Evolutionary conservation across 1,284 basidiomycete genomes (phyloP), one percentile per base, ranked within the genome.

Genomic region (Cystobasidium pallidum): DNA sequence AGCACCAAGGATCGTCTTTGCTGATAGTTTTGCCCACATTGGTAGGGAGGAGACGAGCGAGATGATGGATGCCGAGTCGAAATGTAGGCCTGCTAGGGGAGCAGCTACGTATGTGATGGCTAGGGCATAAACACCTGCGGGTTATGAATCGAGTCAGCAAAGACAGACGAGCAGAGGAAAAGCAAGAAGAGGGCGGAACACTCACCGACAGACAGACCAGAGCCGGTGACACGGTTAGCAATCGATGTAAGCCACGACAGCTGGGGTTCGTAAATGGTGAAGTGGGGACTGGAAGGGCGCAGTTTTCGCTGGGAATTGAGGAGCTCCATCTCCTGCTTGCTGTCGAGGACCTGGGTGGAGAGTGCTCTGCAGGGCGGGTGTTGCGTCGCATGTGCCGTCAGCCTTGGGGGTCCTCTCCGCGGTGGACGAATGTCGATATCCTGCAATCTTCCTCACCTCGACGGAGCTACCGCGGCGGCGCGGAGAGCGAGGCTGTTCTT

Each of bases 271-370:
- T 98, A 99, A 82, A 98, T 97, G 61, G 91, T 91, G 78, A 94
- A 90, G 82, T 97, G 93, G 26, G 96, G 95, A 78, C 89, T 91
- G 72, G 86, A 89, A 21, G 96, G 95, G 34, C 95, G 89, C 62
- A 85, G 84, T 63, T 90, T 83, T 75, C 95, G 88, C 82, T 97
- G 94, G 75, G 86, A 81, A 85, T 99, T 95, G 75, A 98, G 84
- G 75, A 95, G 88, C 4, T 85, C 85, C 55, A 81, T 72, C 54
- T 84, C 82, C 58, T 86, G 84, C 1, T 87, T 85, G 0, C 87
- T 83, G 1, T 87, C 84, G 7, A 88, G 83, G 6, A 88, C 75
- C 0, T 89, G 82, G 0, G 87, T 89, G 78, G 90, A 86, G 32
- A 91, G 80, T 43, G 81, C 77, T 64, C 87, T 88, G 66, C 30